A percentile compares a stretch with the other conserved stretches of the same genome.
These are phyloP conservation scores for Bocquillonia castaneifolia DNA, from an alignment of 441 rosid genomes.

Conservation along the genomic window DNA sequence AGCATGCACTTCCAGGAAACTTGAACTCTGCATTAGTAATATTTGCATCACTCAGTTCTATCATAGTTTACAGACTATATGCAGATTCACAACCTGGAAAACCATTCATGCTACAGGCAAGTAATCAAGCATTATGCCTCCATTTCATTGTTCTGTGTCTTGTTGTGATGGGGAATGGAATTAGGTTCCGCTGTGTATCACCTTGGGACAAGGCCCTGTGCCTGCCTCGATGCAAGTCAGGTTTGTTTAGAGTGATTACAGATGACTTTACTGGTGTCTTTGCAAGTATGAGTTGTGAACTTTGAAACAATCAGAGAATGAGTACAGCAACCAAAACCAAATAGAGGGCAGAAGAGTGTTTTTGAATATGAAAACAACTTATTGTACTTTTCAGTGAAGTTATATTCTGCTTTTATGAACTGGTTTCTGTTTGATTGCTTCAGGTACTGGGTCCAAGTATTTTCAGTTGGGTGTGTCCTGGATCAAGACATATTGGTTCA, in stretches of 20 bases:
- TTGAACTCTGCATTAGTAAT: not conserved
- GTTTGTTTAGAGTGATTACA: not conserved
- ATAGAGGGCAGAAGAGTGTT: not conserved
- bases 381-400: not conserved
- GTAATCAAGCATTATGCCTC: not conserved
- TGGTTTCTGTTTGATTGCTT: constrained; percentile 9
- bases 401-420: constrained; percentile 1
- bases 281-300: not conserved
- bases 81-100: not conserved
- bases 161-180: too few relatives aligned
- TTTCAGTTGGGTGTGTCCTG: constrained; percentile 73
- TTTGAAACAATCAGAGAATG: not conserved
- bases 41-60: not conserved
- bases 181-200: not conserved
- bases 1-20: not conserved
- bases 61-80: not conserved
- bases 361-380: not conserved
- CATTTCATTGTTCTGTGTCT: too few relatives aligned
- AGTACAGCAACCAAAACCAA: not conserved
- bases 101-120: not conserved
- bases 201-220: not conserved
- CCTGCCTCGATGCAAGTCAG: not conserved
- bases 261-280: not conserved
- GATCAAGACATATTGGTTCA: constrained; percentile 51
- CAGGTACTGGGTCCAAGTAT: constrained; percentile 80